These are phyloP conservation scores for Letharia lupina DNA, from an alignment of 495 filamentous ascomycete genomes.

Conservation along the genomic window DNA sequence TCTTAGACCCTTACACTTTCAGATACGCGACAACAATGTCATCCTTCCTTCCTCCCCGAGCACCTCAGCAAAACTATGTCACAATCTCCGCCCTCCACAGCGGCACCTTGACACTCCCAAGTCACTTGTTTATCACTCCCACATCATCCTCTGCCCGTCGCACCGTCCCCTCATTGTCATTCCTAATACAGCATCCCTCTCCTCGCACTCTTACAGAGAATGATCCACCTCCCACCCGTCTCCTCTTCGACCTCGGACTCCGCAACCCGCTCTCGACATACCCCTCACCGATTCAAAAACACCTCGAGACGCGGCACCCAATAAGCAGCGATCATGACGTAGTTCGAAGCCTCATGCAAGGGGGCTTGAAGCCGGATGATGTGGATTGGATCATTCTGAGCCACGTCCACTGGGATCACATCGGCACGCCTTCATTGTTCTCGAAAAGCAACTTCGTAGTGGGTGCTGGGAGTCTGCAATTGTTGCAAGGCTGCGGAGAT, in stretches of 20 bases:
- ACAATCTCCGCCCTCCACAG: not conserved
- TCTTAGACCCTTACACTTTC: not conserved
- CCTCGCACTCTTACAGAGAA: not conserved
- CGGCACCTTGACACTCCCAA: not conserved
- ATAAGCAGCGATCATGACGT: not conserved
- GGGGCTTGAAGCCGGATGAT: not conserved
- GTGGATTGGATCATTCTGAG: conserved; percentile 3
- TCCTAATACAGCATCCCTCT: conserved; percentile 3
- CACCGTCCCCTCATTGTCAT: conserved; percentile 3
- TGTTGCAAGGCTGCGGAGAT: not conserved
- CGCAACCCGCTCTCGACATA: not conserved
- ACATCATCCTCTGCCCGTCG: not conserved
- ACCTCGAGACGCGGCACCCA: conserved; percentile 3
- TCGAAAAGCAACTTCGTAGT: not conserved
- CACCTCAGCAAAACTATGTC: not conserved
- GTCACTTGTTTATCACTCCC: not conserved
- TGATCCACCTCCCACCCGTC: not conserved
- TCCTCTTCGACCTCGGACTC: conserved; percentile 8
- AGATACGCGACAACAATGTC: not conserved
- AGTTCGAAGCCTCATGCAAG: not conserved
- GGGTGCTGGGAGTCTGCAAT: not conserved
- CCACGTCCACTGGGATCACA: conserved; percentile 4
- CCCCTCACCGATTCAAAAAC: not conserved
- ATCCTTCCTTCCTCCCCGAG: not conserved
- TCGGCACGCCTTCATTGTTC: conserved; percentile 4